Evolutionary conservation across 371 early-diverging fungal genomes (phyloP).

Genomic region (Catenaria anguillulae): DNA sequence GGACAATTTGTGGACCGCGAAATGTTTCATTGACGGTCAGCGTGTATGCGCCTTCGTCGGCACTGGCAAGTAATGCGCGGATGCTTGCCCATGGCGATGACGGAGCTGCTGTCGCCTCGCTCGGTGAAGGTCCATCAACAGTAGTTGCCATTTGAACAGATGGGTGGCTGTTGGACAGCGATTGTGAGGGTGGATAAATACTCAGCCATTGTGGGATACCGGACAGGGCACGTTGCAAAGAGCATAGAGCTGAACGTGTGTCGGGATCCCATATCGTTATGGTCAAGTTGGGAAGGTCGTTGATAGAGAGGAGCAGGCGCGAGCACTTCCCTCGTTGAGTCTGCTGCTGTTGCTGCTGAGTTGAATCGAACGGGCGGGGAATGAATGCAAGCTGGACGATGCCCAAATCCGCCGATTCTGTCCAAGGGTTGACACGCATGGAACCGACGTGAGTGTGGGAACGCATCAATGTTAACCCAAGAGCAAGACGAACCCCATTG

Average conservation of each 20-base stretch:
- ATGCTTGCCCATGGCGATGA: not conserved
- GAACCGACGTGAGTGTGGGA: no score
- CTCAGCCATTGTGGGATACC: not conserved
- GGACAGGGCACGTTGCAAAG: not conserved
- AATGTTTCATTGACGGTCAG: not conserved
- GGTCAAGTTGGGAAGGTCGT: slow-evolving; percentile 3
- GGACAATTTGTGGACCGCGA: not conserved
- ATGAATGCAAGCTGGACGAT: not conserved
- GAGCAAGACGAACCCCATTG: not conserved
- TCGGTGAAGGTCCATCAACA: not conserved
- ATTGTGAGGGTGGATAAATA: not conserved
- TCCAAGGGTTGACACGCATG: no score
- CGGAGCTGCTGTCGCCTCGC: not conserved
- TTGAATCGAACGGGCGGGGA: not conserved
- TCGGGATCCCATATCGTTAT: slow-evolving; percentile 3
- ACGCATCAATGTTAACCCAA: no score
- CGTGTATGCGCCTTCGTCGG: not conserved
- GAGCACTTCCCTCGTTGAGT: no score
- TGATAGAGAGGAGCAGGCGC: not conserved
- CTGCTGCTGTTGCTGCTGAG: no score
- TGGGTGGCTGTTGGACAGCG: not conserved
- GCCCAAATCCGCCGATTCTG: not conserved
- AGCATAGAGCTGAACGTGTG: not conserved
- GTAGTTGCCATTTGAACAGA: not conserved
- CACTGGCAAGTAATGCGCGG: not conserved